Evolutionary conservation across 2,329 filamentous ascomycete genomes (phyloP), one percentile per base, ranked within the genome.

Genomic region (Scleromitrula shiraiana): DNA sequence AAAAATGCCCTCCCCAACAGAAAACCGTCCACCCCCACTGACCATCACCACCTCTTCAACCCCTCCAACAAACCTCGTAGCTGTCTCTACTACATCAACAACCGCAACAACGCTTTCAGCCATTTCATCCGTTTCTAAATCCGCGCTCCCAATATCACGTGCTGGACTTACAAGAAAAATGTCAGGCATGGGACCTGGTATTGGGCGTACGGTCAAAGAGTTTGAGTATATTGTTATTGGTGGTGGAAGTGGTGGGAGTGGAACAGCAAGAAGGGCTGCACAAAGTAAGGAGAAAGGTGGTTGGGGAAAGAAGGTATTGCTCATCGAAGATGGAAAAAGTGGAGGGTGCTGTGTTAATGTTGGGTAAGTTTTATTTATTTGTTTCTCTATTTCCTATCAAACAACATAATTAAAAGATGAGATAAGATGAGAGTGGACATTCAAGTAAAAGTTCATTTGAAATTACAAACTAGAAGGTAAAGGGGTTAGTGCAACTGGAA

Each of bases 221-320:
- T 76, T 71, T 60, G 73, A 76, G 57, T 75, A 71, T 55, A 74
- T 76, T 46, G 73, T 75, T 50, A 70, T 76, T 52, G 73, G 73
- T 33, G 73, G 73, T 55, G 73, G 73, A 33, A 70, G 67, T 54
- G 72, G 73, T 50, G 73, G 72, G 20, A 70, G 66, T 55, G 72
- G 69, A 47, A 69, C 71, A 46, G 70, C 68, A 38, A 67, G 72
- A 50, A 65, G 72, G 58, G 72, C 71, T 12, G 66, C 71, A 15
- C 20, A 15, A 2, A 37, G 37, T 5, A 41, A 2, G 17, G 37
- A 36, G 14, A 42, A 42, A 9, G 73, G 73, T 15, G 74, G 70
- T 70, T 75, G 75, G 61, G 68, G 68, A 15, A 68, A 68, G 50
- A 75, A 73, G 63, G 72, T 70, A 4, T 53, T 74, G 54, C 67